Conservation (phyloP, 2,329 filamentous ascomycete species). For the Colletotrichum paranaense region DNA sequence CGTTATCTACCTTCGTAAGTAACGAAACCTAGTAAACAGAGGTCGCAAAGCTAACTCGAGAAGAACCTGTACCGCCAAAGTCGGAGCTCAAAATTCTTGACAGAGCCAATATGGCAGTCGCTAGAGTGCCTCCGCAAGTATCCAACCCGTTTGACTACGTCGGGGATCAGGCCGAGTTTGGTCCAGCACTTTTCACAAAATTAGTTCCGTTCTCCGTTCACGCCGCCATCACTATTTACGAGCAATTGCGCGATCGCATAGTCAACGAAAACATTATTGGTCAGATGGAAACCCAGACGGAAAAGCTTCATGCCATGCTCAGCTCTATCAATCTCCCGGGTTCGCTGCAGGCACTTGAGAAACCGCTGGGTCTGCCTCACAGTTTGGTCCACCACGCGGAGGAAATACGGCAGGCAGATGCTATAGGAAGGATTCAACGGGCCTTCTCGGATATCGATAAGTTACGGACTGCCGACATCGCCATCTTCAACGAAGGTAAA, state of each 20-base stretch:
- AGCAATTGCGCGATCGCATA: constrained; percentile 88
- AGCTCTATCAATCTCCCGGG: constrained; percentile 89
- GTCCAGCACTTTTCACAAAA: constrained; percentile 86
- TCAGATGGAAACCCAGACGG: constrained; percentile 84
- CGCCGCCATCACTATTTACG: constrained; percentile 94
- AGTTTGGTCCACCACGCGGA: constrained; percentile 90
- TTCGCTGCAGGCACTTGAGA: constrained; percentile 93
- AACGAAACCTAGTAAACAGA: neutral
- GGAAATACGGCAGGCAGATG: constrained; percentile 92
- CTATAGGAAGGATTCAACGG: constrained; percentile 78
- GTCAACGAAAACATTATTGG: constrained; percentile 90
- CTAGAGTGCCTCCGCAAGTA: constrained; percentile 84
- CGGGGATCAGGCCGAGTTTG: constrained; percentile 83
- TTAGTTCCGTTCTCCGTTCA: constrained; percentile 97
- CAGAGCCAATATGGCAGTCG: constrained; percentile 87
- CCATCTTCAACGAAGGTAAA: constrained; percentile 85
- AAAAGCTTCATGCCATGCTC: constrained; percentile 81
- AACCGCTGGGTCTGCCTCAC: constrained; percentile 89
- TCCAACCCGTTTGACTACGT: constrained; percentile 83
- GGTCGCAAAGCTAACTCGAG: constrained; percentile 43
- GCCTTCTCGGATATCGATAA: constrained; percentile 92
- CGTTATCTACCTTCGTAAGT: constrained; percentile 85
- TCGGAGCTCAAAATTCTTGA: constrained; percentile 88
- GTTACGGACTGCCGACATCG: constrained; percentile 82
- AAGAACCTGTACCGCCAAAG: constrained; percentile 84